phyloP scores from a whole-genome alignment of 2,329 filamentous ascomycete species.

The Penicillium sp. region DNA sequence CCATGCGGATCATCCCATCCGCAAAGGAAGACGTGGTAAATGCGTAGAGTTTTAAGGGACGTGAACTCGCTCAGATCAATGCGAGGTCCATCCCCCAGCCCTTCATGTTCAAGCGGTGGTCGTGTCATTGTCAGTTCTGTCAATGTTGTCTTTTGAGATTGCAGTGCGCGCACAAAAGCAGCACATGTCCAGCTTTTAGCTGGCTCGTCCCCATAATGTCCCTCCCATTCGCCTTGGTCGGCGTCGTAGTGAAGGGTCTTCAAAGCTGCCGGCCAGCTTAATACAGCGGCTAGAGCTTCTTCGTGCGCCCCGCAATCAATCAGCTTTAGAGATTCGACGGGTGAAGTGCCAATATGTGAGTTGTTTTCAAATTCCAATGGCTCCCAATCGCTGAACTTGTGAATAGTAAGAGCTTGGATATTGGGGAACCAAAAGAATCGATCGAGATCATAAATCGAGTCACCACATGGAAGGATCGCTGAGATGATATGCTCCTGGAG shows the following conservation, averaged over 20 bases:
- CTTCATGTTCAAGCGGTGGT: slow-evolving; percentile 4
- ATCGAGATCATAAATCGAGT: neutral
- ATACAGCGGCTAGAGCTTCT: slow-evolving; percentile 12
- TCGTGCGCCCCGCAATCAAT: slow-evolving; percentile 17
- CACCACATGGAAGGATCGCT: slow-evolving; percentile 1
- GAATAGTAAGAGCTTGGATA: slow-evolving; percentile 4
- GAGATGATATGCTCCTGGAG: slow-evolving; percentile 6
- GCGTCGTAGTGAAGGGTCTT: slow-evolving; percentile 17
- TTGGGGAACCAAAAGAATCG: slow-evolving; percentile 5
- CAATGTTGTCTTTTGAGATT: slow-evolving; percentile 8
- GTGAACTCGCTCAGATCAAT: slow-evolving; percentile 13
- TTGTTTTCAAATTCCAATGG: slow-evolving; percentile 3
- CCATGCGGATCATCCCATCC: neutral
- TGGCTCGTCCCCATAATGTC: slow-evolving; percentile 3
- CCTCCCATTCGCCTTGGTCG: slow-evolving; percentile 13
- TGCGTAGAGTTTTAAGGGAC: slow-evolving; percentile 5
- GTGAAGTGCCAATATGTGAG: slow-evolving; percentile 11
- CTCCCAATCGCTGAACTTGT: slow-evolving; percentile 6
- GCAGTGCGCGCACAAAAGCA: slow-evolving; percentile 14
- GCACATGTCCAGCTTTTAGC: slow-evolving; percentile 9
- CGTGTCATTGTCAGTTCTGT: slow-evolving; percentile 11
- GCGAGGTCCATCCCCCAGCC: slow-evolving; percentile 7
- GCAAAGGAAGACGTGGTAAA: slow-evolving; percentile 13
- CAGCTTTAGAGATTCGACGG: slow-evolving; percentile 9
- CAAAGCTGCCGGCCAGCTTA: slow-evolving; percentile 18